Conservation (phyloP, 2,329 filamentous ascomycete genomes). For the Didymella segeticola region DNA sequence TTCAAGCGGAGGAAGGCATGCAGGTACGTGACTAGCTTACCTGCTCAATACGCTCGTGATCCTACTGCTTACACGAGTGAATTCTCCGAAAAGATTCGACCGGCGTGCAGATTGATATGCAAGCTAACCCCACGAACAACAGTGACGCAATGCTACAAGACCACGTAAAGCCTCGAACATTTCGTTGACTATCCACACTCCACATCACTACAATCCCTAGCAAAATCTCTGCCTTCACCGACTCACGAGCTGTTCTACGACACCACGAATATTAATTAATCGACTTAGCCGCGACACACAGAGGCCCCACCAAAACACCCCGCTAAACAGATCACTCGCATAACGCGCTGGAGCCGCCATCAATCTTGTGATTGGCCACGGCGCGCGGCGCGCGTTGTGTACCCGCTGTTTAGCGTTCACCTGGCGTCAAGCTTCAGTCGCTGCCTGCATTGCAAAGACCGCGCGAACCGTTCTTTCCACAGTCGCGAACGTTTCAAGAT, state of each 20-base stretch:
- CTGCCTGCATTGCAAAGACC: constrained; percentile 22
- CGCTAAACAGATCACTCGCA: constrained; percentile 34
- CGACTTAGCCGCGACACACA: constrained; percentile 27
- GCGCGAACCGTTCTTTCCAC: constrained; percentile 29
- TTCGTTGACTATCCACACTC: not conserved
- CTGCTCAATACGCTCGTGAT: no score
- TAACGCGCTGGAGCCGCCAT: constrained; percentile 24
- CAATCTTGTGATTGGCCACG: constrained; percentile 30
- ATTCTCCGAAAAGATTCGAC: constrained; percentile 5
- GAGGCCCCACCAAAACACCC: constrained; percentile 26
- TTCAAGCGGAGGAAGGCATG: no score
- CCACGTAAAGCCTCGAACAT: not conserved
- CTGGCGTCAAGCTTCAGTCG: no score
- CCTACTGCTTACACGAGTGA: no score
- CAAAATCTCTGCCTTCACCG: not conserved
- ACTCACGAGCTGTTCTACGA: not conserved
- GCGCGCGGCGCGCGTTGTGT: constrained; percentile 26
- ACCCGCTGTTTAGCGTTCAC: constrained; percentile 7
- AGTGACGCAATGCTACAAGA: constrained; percentile 19
- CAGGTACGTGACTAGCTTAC: constrained; percentile 16
- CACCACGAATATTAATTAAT: constrained; percentile 1
- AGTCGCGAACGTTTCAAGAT: constrained; percentile 37
- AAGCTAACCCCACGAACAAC: not conserved
- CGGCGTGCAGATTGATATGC: not conserved
- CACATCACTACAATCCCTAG: not conserved